These are phyloP conservation scores for Starmerella bombicola DNA, from an alignment of 805 yeast species.

Conservation along the genomic window DNA sequence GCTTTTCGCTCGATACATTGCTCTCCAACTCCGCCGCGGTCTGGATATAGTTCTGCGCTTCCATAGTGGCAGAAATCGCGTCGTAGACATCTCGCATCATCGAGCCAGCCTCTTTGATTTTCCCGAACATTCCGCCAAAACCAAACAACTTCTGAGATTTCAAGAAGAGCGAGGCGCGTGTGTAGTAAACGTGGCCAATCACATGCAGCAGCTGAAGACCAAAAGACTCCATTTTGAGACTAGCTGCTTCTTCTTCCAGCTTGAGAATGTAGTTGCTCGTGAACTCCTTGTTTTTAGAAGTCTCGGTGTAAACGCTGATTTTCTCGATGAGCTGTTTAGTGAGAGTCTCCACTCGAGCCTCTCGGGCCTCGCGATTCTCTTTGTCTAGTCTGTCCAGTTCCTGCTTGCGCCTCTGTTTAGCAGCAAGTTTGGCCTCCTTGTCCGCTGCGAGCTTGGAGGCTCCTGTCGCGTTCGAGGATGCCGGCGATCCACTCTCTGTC, in stretches of 20 bases:
- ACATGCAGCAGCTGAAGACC: conserved; percentile 74
- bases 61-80: conserved; percentile 71
- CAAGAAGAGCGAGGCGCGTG: conserved; percentile 61
- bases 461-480: background rate
- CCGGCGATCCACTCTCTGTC: background rate
- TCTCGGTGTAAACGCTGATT: conserved; percentile 51
- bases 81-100: conserved; percentile 73
- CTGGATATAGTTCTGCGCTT: conserved; percentile 70
- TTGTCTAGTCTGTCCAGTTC: conserved; percentile 33
- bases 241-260: conserved; percentile 72
- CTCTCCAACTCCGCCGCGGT: conserved; percentile 65
- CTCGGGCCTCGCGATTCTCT: conserved; percentile 31
- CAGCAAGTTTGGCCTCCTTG: conserved; percentile 26
- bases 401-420: conserved; percentile 25
- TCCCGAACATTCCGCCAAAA: conserved; percentile 67
- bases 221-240: conserved; percentile 85
- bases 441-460: background rate
- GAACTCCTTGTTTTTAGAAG: conserved; percentile 51
- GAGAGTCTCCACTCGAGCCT: conserved; percentile 38
- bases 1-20: conserved; percentile 44
- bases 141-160: conserved; percentile 76
- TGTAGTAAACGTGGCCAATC: conserved; percentile 66
- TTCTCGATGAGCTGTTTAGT: conserved; percentile 68
- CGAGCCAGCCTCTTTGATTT: conserved; percentile 72
- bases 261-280: conserved; percentile 50